Percentiles rank a stretch among this genome's conserved stretches.
Conservation (phyloP, 352 stramenopile genomes). For the Pilasporangium apinafurcum region DNA sequence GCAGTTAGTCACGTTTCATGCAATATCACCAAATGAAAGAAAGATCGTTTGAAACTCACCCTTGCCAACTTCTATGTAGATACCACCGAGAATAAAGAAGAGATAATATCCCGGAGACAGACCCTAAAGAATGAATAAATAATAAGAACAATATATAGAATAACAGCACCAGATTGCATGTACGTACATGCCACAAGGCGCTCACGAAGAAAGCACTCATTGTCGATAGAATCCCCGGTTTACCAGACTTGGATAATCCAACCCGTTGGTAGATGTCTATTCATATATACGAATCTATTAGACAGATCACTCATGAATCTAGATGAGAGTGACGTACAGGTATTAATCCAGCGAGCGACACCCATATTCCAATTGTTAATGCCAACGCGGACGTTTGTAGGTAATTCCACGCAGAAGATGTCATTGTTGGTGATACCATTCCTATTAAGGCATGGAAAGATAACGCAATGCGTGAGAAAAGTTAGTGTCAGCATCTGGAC, state of each 20-base stretch:
- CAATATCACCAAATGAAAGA: neutral
- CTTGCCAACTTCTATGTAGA: conserved; percentile 87
- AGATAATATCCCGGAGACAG: conserved; percentile 84
- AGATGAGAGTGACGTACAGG: conserved; percentile 31
- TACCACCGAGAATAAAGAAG: conserved; percentile 79
- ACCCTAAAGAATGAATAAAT: conserved; percentile 26
- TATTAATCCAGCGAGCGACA: conserved; percentile 83
- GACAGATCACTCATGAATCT: neutral
- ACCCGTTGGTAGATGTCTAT: conserved; percentile 85
- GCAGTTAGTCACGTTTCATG: neutral
- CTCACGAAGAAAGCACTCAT: conserved; percentile 80
- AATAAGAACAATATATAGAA: neutral
- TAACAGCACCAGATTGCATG: neutral
- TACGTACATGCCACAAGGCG: conserved; percentile 77
- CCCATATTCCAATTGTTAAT: conserved; percentile 90
- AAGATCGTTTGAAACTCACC: conserved; percentile 24
- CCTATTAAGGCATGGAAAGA: conserved; percentile 15
- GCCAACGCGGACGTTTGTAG: conserved; percentile 78
- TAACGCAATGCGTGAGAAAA: neutral
- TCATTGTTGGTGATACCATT: conserved; percentile 86
- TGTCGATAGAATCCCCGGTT: conserved; percentile 61
- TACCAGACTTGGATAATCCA: conserved; percentile 72
- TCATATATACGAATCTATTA: neutral
- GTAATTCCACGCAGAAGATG: conserved; percentile 77
- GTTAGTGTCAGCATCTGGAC: neutral